Evolutionary conservation across 306 rosid genomes (phyloP).

Genomic region (Datisca glomerata): DNA sequence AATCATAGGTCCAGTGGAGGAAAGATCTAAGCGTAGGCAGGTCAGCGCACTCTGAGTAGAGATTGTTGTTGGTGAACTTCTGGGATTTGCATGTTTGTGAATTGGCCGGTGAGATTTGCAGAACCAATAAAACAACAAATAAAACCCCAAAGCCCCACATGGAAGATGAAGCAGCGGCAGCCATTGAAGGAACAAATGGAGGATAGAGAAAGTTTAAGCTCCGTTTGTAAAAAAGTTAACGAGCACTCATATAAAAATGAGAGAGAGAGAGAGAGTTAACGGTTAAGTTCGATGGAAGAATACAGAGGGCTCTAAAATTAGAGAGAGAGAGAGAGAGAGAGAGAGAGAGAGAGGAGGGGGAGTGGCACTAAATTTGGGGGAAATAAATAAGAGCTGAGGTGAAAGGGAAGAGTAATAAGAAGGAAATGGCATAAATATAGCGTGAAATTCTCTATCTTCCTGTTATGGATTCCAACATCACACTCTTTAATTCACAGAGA

Average conservation of each 20-base stretch:
- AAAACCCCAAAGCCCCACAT: slow-evolving; percentile 5
- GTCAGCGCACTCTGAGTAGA: slow-evolving; percentile 38
- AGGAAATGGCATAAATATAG: too few species aligned
- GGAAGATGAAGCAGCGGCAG: slow-evolving; percentile 6
- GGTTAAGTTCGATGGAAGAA: too few species aligned
- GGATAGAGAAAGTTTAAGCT: background rate
- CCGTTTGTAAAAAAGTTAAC: background rate
- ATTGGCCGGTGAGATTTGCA: slow-evolving; percentile 14
- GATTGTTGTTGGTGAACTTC: slow-evolving; percentile 18
- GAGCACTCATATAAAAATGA: too few species aligned
- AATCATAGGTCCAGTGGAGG: slow-evolving; percentile 47
- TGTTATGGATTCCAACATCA: too few species aligned
- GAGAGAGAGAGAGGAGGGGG: background rate
- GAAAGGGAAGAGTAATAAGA: too few species aligned
- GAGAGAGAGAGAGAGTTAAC: background rate
- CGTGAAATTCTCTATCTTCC: too few species aligned
- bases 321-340: background rate
- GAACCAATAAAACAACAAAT: slow-evolving; percentile 1
- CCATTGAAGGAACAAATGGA: slow-evolving; percentile 17
- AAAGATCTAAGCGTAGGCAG: slow-evolving; percentile 32
- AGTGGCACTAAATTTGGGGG: background rate
- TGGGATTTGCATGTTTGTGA: slow-evolving; percentile 37
- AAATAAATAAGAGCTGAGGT: too few species aligned
- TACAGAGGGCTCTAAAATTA: too few species aligned
- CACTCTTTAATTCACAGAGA: too few species aligned